Conservation (phyloP, 192 early-diverging fungal species). For the Chytriomyces sp. region DNA sequence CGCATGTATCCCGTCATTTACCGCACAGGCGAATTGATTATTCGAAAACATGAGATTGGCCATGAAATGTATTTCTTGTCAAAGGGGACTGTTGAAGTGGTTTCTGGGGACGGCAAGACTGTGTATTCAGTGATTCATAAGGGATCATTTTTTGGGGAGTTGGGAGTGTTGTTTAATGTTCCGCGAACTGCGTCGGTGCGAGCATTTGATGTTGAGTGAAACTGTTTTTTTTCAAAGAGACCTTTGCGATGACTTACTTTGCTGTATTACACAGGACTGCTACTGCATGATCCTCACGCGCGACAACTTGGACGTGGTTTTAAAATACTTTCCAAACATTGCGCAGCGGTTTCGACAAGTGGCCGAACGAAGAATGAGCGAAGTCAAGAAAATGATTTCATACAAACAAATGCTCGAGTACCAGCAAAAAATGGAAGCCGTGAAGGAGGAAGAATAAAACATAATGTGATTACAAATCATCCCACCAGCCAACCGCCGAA, state of each 20-base stretch:
- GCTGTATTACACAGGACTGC: constrained; percentile 18
- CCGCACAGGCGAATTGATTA: constrained; percentile 45
- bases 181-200: constrained; percentile 55
- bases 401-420: constrained; percentile 39
- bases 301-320: constrained; percentile 40
- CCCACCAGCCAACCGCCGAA: not conserved
- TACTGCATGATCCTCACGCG: constrained; percentile 52
- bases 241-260: not conserved
- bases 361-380: constrained; percentile 42
- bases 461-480: not conserved
- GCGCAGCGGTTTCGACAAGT: constrained; percentile 40
- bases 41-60: constrained; percentile 50
- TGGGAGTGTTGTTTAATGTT: constrained; percentile 56
- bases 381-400: constrained; percentile 36
- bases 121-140: constrained; percentile 45
- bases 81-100: constrained; percentile 52
- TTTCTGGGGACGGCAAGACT: constrained; percentile 44
- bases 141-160: constrained; percentile 57
- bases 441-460: constrained; percentile 9
- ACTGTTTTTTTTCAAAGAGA: not conserved
- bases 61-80: constrained; percentile 55
- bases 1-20: constrained; percentile 48
- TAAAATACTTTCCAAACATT: constrained; percentile 48
- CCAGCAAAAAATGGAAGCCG: constrained; percentile 36
- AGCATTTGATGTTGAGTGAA: constrained; percentile 26